Conservation (phyloP, 2,329 filamentous ascomycete genomes). For the Phaeomoniella chlamydospora region DNA sequence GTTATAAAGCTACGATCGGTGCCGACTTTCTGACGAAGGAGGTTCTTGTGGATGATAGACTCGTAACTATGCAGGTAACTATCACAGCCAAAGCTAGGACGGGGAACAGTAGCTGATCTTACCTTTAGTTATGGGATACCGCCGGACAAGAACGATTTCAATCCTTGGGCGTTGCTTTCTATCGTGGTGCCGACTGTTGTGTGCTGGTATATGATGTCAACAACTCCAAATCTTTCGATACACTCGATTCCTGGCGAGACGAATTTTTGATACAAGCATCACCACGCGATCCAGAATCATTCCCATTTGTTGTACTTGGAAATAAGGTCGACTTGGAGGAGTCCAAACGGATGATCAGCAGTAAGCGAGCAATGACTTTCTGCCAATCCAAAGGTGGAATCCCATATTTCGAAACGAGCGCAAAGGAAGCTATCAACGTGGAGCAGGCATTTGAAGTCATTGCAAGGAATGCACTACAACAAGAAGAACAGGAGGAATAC, state of each 20-base stretch:
- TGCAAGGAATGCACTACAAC: conserved; percentile 82
- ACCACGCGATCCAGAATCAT: conserved; percentile 89
- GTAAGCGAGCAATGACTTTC: conserved; percentile 91
- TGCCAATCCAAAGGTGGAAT: conserved; percentile 96
- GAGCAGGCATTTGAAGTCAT: conserved; percentile 88
- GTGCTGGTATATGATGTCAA: conserved; percentile 98
- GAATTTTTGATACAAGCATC: conserved; percentile 97
- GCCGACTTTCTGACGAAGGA: conserved; percentile 98
- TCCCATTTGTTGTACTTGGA: conserved; percentile 94
- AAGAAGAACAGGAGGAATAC: conserved; percentile 97
- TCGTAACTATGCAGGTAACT: conserved; percentile 92
- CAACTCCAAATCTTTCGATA: conserved; percentile 98
- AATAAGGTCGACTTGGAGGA: conserved; percentile 99
- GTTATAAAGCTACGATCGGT: conserved; percentile 98
- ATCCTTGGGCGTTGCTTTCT: conserved; percentile 92
- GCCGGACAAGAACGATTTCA: conserved; percentile 96
- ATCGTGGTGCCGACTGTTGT: conserved; percentile 93
- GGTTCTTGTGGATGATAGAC: conserved; percentile 87
- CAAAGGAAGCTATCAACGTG: conserved; percentile 96
- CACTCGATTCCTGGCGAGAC: conserved; percentile 94
- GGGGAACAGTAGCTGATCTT: background rate
- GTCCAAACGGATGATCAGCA: conserved; percentile 91
- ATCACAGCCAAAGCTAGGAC: background rate
- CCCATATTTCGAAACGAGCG: conserved; percentile 97
- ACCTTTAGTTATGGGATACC: conserved; percentile 78